phyloP scores from a whole-genome alignment of 2,329 filamentous ascomycete species.

The Neurospora sp. region DNA sequence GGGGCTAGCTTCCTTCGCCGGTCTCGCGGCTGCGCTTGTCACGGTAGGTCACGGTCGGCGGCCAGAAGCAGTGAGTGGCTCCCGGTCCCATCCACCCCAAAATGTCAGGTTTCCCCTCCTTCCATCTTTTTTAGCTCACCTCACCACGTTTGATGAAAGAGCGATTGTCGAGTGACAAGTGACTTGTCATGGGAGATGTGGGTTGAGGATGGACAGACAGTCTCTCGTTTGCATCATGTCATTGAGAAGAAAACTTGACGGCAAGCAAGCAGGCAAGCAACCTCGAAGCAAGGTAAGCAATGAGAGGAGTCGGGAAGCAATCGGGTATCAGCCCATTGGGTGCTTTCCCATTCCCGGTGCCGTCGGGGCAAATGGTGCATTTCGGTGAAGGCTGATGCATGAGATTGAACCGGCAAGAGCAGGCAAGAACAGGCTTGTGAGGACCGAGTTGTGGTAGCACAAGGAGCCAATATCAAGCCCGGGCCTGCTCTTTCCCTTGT shows the following conservation, averaged over 20 bases:
- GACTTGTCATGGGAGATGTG: neutral
- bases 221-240: neutral
- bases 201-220: neutral
- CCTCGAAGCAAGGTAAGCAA: neutral
- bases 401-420: neutral
- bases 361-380: neutral
- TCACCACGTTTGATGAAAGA: neutral
- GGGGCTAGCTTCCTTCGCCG: neutral
- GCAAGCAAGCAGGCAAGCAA: neutral
- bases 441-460: neutral
- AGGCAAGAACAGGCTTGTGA: neutral
- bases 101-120: neutral
- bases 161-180: neutral
- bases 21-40: neutral
- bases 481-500: neutral
- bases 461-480: neutral
- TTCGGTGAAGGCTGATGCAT: neutral
- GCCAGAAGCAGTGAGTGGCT: neutral
- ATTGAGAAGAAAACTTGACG: neutral
- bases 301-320: neutral
- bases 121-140: neutral
- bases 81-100: neutral
- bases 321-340: neutral
- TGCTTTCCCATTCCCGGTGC: neutral
- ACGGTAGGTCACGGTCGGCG: neutral